Evolutionary conservation across 2,329 filamentous ascomycete genomes (phyloP), one percentile per base, ranked within the genome.

Genomic region (Epichloe sp.): DNA sequence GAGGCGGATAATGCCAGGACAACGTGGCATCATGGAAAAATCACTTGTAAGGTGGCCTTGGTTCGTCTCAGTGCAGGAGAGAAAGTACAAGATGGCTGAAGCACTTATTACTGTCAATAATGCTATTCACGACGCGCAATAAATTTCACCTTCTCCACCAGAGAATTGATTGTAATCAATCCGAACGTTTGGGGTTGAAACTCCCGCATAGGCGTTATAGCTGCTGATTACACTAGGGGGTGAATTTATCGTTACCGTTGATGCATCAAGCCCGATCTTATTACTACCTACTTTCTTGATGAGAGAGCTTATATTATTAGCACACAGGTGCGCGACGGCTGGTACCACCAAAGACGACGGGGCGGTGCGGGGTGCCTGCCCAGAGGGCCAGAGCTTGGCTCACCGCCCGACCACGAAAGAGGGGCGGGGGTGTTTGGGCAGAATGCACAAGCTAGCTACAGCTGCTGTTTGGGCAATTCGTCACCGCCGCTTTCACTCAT

Each of bases 401-500:
- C 52, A 54, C 52, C 52, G 52, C 52, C 52, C 49, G 26, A 38
- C 12, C 4, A 14, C 23, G 2, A 37, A 44, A 15, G 35, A 46
- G 17, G n/a, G 48, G 42, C 23, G 21, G 17, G 37, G 11, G 12
- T 3, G 5, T 26, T 38, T 3, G 1, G 48, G 51, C 48, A 49
- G 49, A 44, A 53, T 51, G 36, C 23, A 15, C 23, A 41, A 42
- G 34, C 48, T 50, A 42, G 34, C 48, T 50, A 12, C 21, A 17
- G 21, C 44, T 36, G 7, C 47, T 15, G 36, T 17, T 19, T n/a
- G 34, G 37, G 6, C 17, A 19, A 19, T 45, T 34, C 38, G 44
- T 53, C 51, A 53, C 51, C 51, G 34, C 44, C n/a, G 38, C 51
- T 38, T 53, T 48, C 44, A 41, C 51, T 47, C 37, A 17, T 19